Conservation (phyloP, 495 filamentous ascomycete genomes). For the Lentithecium fluviatile region DNA sequence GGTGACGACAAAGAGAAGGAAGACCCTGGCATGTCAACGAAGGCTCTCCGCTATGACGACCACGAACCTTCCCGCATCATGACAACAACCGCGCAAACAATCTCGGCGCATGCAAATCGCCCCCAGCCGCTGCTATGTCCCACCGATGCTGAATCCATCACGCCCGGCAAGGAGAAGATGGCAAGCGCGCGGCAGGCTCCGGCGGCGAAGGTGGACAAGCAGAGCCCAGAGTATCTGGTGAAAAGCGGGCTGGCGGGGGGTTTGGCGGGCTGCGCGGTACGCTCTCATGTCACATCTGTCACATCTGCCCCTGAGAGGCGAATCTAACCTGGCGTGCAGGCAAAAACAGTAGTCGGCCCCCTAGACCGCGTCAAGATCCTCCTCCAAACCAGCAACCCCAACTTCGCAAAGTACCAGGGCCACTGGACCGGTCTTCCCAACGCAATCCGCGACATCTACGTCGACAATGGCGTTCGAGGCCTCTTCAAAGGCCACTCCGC, state of each 20-base stretch:
- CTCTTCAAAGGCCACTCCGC: slow-evolving; percentile 93
- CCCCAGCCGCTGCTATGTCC: slow-evolving; percentile 35
- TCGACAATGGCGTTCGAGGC: slow-evolving; percentile 66
- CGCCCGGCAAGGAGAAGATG: slow-evolving; percentile 39
- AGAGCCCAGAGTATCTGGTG: slow-evolving; percentile 77
- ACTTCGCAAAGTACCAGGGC: slow-evolving; percentile 87
- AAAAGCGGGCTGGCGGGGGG: slow-evolving; percentile 83
- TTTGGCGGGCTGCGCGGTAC: slow-evolving; percentile 71
- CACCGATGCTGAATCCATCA: slow-evolving; percentile 45
- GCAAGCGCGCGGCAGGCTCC: not conserved
- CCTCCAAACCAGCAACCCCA: slow-evolving; percentile 91
- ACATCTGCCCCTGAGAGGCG: not conserved
- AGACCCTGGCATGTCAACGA: not conserved
- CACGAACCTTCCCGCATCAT: slow-evolving; percentile 25
- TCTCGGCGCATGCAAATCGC: not conserved
- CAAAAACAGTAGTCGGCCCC: slow-evolving; percentile 92
- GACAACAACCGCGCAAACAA: slow-evolving; percentile 26
- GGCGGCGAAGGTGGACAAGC: slow-evolving; percentile 57
- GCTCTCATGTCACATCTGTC: slow-evolving; percentile 34
- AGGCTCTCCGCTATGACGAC: slow-evolving; percentile 14
- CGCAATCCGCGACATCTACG: slow-evolving; percentile 82
- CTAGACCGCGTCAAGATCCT: slow-evolving; percentile 98
- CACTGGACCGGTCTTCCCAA: slow-evolving; percentile 75
- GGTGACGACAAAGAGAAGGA: not conserved
- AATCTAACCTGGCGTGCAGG: slow-evolving; percentile 50